Evolutionary conservation across 768 basidiomycete genomes (phyloP).

Genomic region (Suillus hirtellus): DNA sequence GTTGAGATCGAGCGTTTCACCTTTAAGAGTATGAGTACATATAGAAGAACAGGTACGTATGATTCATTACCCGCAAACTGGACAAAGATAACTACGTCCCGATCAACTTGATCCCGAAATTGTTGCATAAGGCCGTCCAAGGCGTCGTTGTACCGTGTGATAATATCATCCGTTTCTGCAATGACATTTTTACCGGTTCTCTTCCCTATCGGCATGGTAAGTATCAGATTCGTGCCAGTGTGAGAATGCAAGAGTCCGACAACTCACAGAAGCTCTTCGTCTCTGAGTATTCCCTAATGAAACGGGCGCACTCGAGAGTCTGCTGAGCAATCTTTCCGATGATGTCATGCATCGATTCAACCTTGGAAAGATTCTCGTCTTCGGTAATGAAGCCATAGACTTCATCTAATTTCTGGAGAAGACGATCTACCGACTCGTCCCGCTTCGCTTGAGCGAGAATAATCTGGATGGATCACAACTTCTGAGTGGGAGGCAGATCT

Average conservation of each 20-base stretch:
- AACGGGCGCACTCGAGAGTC: conserved; percentile 29
- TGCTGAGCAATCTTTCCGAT: conserved; percentile 18
- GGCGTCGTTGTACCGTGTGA: background rate
- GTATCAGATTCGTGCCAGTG: background rate
- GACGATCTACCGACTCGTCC: background rate
- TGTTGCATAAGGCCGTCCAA: conserved; percentile 6
- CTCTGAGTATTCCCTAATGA: conserved; percentile 28
- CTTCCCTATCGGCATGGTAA: background rate
- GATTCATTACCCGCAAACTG: background rate
- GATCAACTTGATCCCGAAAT: background rate
- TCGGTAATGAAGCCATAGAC: conserved; percentile 2
- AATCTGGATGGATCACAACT: background rate
- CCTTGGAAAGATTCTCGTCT: background rate
- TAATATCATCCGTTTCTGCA: background rate
- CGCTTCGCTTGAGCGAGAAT: conserved; percentile 8
- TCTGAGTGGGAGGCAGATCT: background rate
- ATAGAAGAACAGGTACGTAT: background rate
- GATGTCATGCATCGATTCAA: background rate
- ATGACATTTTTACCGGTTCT: background rate
- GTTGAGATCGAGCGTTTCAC: background rate
- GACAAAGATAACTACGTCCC: background rate
- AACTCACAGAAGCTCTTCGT: conserved; percentile 22
- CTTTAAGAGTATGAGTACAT: background rate
- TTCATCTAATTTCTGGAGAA: conserved; percentile 1
- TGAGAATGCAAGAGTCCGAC: background rate